Conservation (phyloP, 371 early-diverging fungal species). For the Mortierella sp. region DNA sequence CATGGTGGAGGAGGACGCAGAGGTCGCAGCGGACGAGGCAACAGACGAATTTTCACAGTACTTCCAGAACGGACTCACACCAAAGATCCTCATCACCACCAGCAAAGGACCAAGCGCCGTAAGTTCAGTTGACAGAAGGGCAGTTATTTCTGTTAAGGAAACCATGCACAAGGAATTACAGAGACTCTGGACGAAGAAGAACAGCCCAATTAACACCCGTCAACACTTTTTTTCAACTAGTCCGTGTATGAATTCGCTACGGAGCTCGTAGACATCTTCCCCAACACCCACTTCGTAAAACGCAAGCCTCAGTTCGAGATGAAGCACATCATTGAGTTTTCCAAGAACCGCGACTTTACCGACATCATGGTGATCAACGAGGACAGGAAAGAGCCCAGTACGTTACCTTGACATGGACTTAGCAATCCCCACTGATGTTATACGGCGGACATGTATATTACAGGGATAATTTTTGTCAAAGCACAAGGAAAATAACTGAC, state of each 20-base stretch:
- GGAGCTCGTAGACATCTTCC: constrained; percentile 92
- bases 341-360: constrained; percentile 91
- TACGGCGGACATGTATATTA: background rate
- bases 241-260: constrained; percentile 86
- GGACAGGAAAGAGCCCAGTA: constrained; percentile 92
- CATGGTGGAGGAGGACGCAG: constrained; percentile 86
- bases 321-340: constrained; percentile 91
- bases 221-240: constrained; percentile 27
- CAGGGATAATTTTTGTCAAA: background rate
- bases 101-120: constrained; percentile 73
- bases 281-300: constrained; percentile 91
- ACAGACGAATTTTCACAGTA: constrained; percentile 94
- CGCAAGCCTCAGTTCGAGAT: constrained; percentile 90
- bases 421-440: no score
- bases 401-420: constrained; percentile 31
- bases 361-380: constrained; percentile 94
- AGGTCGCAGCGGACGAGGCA: constrained; percentile 90
- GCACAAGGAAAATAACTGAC: background rate
- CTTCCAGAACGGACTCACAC: constrained; percentile 84
- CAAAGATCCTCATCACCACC: constrained; percentile 97
- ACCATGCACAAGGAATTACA: background rate
- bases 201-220: background rate
- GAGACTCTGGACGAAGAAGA: background rate
- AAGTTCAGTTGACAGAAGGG: constrained; percentile 10
- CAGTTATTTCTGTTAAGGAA: background rate